These are phyloP conservation scores for Bullera alba DNA, from an alignment of 768 basidiomycete species.

Conservation along the genomic window DNA sequence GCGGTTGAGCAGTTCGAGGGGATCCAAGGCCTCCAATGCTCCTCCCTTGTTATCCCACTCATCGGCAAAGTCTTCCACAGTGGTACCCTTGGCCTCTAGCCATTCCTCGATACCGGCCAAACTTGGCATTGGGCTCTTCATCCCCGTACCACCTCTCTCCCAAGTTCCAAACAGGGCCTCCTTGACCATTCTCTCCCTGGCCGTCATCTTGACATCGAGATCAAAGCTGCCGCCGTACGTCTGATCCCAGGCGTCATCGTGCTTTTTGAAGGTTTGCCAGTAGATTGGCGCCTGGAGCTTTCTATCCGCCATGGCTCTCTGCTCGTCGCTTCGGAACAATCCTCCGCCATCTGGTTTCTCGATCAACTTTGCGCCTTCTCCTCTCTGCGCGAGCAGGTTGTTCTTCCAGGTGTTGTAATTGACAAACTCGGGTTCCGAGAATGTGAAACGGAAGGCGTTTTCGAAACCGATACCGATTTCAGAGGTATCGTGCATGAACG, in stretches of 20 bases:
- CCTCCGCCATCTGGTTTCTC: background rate
- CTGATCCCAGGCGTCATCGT: conserved; percentile 8
- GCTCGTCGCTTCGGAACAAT: background rate
- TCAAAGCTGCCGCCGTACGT: background rate
- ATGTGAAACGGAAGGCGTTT: conserved; percentile 19
- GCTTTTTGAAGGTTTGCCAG: background rate
- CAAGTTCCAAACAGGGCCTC: conserved; percentile 35
- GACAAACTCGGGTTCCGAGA: conserved; percentile 6
- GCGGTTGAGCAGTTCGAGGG: too few relatives aligned
- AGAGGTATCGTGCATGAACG: conserved; percentile 31
- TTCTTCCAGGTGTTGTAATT: conserved; percentile 3
- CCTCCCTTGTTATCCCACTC: conserved; percentile 18
- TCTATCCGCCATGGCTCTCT: background rate
- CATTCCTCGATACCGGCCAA: conserved; percentile 37
- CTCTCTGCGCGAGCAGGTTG: background rate
- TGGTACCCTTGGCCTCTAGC: conserved; percentile 21
- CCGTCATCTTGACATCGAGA: conserved; percentile 1
- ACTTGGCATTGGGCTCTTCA: conserved; percentile 12
- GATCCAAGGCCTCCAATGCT: conserved; percentile 2
- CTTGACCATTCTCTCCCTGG: conserved; percentile 26
- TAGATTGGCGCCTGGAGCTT: background rate
- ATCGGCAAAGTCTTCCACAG: conserved; percentile 14
- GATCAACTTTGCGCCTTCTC: background rate
- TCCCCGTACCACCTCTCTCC: conserved; percentile 16
- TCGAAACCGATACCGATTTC: conserved; percentile 17